A percentile compares a stretch with the other conserved stretches of the same genome.
These are phyloP conservation scores for Phytophthora quininea DNA, from an alignment of 352 stramenopile species.

Conservation along the genomic window DNA sequence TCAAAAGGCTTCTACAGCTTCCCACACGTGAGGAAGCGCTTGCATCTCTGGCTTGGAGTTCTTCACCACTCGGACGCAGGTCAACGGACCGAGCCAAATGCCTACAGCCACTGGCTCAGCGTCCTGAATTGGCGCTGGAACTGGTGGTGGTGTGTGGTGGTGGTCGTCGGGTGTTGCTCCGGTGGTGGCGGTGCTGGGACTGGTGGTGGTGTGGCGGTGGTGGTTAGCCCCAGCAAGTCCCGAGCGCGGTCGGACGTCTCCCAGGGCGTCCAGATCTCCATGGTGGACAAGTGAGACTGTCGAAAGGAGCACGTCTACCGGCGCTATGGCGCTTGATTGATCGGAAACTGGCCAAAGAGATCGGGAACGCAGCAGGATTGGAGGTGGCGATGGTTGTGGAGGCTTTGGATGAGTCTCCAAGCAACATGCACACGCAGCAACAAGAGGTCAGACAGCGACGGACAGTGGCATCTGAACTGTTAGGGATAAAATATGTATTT, in stretches of 20 bases:
- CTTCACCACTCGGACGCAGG: conserved; percentile 27
- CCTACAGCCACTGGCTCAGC: not conserved
- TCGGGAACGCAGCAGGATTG: not conserved
- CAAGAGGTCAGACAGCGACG: conserved; percentile 13
- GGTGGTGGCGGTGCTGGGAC: not conserved
- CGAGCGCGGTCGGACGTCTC: conserved; percentile 22
- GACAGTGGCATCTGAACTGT: conserved; percentile 16
- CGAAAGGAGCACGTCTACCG: too few relatives aligned
- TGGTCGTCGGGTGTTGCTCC: not conserved
- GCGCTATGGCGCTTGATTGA: not conserved
- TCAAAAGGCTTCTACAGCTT: conserved; percentile 28
- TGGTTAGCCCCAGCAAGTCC: conserved; percentile 5
- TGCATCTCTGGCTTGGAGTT: conserved; percentile 21
- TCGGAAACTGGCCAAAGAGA: not conserved
- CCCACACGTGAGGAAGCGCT: conserved; percentile 30
- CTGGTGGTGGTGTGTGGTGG: not conserved
- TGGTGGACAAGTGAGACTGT: conserved; percentile 4
- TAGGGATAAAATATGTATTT: not conserved
- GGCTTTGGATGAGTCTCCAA: conserved; percentile 1
- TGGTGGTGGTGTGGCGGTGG: not conserved
- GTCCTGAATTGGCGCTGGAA: not conserved
- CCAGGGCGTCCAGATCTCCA: conserved; percentile 36
- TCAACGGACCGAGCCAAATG: conserved; percentile 26
- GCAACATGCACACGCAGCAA: not conserved
- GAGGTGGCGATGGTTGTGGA: not conserved